A percentile compares a stretch with the other conserved stretches of the same genome.
Conservation (phyloP, 1,284 basidiomycete species). For the Tausonia pullulans region DNA sequence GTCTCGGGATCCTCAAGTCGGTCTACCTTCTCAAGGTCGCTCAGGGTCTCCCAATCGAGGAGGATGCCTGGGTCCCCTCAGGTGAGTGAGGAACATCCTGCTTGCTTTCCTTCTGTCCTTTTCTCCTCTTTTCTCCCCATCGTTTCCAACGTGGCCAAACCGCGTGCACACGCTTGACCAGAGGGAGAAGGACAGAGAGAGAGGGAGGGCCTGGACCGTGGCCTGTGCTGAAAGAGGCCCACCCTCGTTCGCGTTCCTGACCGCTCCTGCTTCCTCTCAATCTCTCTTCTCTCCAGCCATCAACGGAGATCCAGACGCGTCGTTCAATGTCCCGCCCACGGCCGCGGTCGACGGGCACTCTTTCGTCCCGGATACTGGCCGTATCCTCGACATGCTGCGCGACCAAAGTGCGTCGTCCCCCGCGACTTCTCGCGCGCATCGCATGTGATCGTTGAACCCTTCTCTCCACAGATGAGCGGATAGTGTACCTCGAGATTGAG, state of each 20-base stretch:
- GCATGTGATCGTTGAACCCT: too few relatives aligned
- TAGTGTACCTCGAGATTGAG: slow-evolving; percentile 51
- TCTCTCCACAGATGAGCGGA: slow-evolving; percentile 48
- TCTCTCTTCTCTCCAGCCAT: neutral
- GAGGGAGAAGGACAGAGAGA: too few relatives aligned
- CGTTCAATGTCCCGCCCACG: neutral
- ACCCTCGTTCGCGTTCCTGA: too few relatives aligned
- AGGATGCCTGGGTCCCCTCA: slow-evolving; percentile 27
- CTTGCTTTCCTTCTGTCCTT: slow-evolving; percentile 34
- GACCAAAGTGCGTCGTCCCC: slow-evolving; percentile 37
- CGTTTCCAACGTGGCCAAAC: too few relatives aligned
- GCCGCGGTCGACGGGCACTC: too few relatives aligned
- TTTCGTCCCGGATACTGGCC: slow-evolving; percentile 40
- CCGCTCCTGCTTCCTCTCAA: neutral
- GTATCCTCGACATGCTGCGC: slow-evolving; percentile 54
- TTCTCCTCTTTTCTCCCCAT: too few relatives aligned
- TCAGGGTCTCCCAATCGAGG: slow-evolving; percentile 67
- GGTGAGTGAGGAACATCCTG: slow-evolving; percentile 55
- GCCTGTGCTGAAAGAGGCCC: too few relatives aligned
- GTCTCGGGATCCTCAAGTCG: slow-evolving; percentile 74
- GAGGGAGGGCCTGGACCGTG: too few relatives aligned
- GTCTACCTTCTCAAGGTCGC: slow-evolving; percentile 79
- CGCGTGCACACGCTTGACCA: too few relatives aligned
- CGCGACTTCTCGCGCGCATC: too few relatives aligned
- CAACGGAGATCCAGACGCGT: neutral